phyloP scores from a whole-genome alignment of 306 rosid genomes.

The Ormosia emarginata region DNA sequence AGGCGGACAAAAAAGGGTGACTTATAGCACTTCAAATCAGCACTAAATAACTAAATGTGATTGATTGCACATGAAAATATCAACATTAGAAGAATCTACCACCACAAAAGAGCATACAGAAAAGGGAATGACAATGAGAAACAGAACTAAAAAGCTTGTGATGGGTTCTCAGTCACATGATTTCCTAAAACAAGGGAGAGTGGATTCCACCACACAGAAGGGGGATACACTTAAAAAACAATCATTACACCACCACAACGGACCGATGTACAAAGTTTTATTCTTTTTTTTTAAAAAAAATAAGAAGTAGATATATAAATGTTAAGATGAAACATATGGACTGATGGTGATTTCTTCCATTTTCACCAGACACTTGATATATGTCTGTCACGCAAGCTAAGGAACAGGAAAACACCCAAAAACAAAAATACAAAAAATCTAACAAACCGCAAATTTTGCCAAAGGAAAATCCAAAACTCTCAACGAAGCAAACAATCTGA shows the following conservation, averaged over 20 bases:
- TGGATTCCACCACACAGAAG: background rate
- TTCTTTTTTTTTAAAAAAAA: background rate
- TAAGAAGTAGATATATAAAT: background rate
- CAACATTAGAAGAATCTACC: background rate
- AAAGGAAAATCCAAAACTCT: constrained; percentile 12
- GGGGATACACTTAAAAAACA: background rate
- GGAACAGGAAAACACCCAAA: background rate
- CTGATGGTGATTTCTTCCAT: background rate
- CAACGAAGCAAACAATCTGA: background rate
- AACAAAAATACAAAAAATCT: background rate
- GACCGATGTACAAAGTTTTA: background rate
- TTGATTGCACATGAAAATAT: background rate
- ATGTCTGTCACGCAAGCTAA: background rate
- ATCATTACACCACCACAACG: background rate
- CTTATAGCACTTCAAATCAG: background rate
- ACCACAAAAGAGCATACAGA: background rate
- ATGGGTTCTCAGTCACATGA: background rate
- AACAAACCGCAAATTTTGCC: background rate
- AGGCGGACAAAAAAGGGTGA: background rate
- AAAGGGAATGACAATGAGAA: background rate
- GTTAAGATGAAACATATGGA: background rate
- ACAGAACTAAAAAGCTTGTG: background rate
- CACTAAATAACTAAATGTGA: background rate
- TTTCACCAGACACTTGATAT: background rate
- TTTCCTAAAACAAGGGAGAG: background rate